These are phyloP conservation scores for Cladosporium velox DNA, from an alignment of 2,329 filamentous ascomycete genomes.

Conservation along the genomic window DNA sequence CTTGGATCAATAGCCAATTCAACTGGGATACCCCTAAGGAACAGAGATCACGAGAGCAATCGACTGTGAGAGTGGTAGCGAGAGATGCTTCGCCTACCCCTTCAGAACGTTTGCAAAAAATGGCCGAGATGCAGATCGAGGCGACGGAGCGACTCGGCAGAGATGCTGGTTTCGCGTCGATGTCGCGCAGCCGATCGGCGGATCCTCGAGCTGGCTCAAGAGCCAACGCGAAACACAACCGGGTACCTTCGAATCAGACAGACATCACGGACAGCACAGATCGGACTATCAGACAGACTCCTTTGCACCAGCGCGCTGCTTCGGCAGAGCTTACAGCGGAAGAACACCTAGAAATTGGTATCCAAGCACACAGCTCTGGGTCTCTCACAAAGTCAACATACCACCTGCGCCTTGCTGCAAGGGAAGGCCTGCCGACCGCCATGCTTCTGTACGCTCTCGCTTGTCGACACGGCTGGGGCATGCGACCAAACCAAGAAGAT, in stretches of 20 bases:
- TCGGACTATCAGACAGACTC: slow-evolving; percentile 46
- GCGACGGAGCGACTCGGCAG: slow-evolving; percentile 16
- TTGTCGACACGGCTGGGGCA: slow-evolving; percentile 95
- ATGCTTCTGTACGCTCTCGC: slow-evolving; percentile 97
- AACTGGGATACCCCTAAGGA: slow-evolving; percentile 57
- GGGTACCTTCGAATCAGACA: slow-evolving; percentile 37
- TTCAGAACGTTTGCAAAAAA: slow-evolving; percentile 15
- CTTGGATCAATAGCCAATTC: slow-evolving; percentile 51
- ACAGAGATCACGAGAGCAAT: slow-evolving; percentile 2
- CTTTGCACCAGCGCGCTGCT: slow-evolving; percentile 56
- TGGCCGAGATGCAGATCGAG: slow-evolving; percentile 16
- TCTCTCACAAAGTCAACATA: slow-evolving; percentile 93
- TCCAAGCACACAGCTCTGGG: slow-evolving; percentile 84
- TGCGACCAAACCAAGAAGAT: slow-evolving; percentile 87
- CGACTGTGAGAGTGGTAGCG: slow-evolving; percentile 4
- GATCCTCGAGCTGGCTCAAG: slow-evolving; percentile 29
- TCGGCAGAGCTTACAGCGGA: slow-evolving; percentile 74
- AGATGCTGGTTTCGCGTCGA: slow-evolving; percentile 13
- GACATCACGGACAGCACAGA: slow-evolving; percentile 40
- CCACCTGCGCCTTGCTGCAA: slow-evolving; percentile 85
- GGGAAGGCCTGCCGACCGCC: slow-evolving; percentile 81
- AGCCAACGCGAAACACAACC: slow-evolving; percentile 34
- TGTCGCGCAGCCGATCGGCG: slow-evolving; percentile 34
- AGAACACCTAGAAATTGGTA: slow-evolving; percentile 86
- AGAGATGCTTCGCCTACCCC: slow-evolving; percentile 10